These are phyloP conservation scores for Pseudonitzschia multiseries DNA, from an alignment of 108 stramenopile genomes.

Conservation along the genomic window DNA sequence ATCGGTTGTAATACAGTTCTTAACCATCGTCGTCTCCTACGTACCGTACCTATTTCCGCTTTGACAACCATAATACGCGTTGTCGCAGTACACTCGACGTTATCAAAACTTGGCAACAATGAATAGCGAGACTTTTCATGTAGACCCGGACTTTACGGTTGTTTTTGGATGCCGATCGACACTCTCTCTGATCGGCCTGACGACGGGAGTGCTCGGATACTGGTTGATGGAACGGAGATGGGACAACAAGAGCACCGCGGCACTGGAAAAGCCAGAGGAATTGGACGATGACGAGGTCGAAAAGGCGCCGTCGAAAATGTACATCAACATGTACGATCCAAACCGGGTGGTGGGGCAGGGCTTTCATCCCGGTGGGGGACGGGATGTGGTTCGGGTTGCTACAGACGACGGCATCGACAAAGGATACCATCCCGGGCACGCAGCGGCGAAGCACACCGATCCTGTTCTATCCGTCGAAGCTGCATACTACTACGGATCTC, in stretches of 20 bases:
- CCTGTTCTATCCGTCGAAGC: conserved; percentile 3
- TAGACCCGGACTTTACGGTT: conserved; percentile 20
- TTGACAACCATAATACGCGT: no score
- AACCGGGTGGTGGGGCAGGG: conserved; percentile 11
- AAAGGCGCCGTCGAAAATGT: background rate
- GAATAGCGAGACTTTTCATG: conserved; percentile 7
- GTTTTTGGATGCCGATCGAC: conserved; percentile 21
- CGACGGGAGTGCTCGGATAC: conserved; percentile 1
- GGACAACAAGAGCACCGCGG: conserved; percentile 27
- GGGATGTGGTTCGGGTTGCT: conserved; percentile 25
- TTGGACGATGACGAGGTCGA: background rate
- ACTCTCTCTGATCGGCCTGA: conserved; percentile 23
- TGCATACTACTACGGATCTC: conserved; percentile 4
- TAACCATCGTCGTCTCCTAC: no score
- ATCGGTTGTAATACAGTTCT: no score
- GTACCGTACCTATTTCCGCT: no score
- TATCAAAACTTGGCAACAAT: background rate
- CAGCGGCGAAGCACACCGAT: background rate
- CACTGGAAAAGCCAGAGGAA: conserved; percentile 2
- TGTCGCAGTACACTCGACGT: no score
- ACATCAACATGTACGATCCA: conserved; percentile 5
- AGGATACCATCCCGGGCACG: background rate
- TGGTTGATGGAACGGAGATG: conserved; percentile 29
- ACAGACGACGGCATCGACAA: conserved; percentile 17
- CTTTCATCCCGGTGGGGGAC: conserved; percentile 20